Conservation (phyloP, 148 eudicot species). For the Vaccinium macrocarpon region DNA sequence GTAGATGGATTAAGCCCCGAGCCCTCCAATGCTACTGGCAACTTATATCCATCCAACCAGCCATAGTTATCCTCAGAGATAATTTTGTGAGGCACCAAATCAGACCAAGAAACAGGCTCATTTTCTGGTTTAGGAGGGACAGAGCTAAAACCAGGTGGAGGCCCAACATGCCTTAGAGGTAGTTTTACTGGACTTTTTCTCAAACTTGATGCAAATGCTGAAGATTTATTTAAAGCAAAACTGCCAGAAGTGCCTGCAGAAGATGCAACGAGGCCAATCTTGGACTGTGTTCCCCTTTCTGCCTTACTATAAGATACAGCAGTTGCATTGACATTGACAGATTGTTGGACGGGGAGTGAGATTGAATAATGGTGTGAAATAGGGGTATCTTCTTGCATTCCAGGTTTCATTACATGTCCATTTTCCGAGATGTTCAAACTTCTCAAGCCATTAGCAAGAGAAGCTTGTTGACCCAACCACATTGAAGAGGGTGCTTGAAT, state of each 20-base stretch:
- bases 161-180: conserved; percentile 65
- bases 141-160: conserved; percentile 63
- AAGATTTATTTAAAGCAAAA: conserved; percentile 26
- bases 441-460: conserved; percentile 34
- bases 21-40: conserved; percentile 32
- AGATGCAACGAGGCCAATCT: conserved; percentile 28
- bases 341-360: conserved; percentile 31
- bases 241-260: conserved; percentile 24
- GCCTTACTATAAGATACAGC: conserved; percentile 26
- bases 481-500: conserved; percentile 26
- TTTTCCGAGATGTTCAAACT: conserved; percentile 39
- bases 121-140: conserved; percentile 43
- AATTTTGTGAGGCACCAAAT: conserved; percentile 32
- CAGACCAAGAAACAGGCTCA: conserved; percentile 31
- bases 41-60: conserved; percentile 49
- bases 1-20: conserved; percentile 23
- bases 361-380: conserved; percentile 26
- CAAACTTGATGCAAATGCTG: conserved; percentile 28
- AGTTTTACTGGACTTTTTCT: conserved; percentile 39
- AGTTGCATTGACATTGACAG: conserved; percentile 21
- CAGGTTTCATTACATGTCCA: conserved; percentile 27
- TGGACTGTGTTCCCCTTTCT: conserved; percentile 31
- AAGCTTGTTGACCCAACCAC: conserved; percentile 38
- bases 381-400: conserved; percentile 26
- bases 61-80: conserved; percentile 38